phyloP scores from a whole-genome alignment of 495 filamentous ascomycete species.

The Lindgomyces ingoldianus region DNA sequence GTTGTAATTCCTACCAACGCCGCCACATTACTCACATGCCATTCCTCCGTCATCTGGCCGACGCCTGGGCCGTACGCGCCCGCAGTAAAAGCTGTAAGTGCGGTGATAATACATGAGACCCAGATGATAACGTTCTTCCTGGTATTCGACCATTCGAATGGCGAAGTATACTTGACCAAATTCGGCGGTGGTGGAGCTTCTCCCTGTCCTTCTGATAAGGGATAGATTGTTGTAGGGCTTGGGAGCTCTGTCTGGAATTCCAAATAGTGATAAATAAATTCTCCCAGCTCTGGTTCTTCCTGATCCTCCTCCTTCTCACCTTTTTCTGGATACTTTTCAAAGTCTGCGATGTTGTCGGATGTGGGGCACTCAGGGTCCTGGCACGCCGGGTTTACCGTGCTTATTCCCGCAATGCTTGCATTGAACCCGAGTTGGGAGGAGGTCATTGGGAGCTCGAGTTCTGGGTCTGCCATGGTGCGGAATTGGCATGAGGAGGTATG shows the following conservation, averaged over 20 bases:
- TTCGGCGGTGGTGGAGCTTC: conserved; percentile 60
- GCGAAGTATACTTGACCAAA: conserved; percentile 67
- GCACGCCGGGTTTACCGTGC: neutral
- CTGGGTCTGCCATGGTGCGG: conserved; percentile 35
- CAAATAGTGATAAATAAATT: conserved; percentile 69
- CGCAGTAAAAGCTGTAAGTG: conserved; percentile 76
- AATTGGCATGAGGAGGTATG: neutral
- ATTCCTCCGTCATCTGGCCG: conserved; percentile 61
- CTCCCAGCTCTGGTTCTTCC: neutral
- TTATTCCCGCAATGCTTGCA: conserved; percentile 30
- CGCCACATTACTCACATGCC: conserved; percentile 63
- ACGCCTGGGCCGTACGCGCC: conserved; percentile 75
- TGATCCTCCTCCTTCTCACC: conserved; percentile 13
- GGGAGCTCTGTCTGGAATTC: conserved; percentile 71
- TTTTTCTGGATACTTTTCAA: conserved; percentile 23
- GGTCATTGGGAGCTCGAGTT: conserved; percentile 34
- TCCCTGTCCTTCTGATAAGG: conserved; percentile 43
- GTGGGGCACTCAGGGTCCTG: conserved; percentile 11
- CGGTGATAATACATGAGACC: conserved; percentile 74
- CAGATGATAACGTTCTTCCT: conserved; percentile 73
- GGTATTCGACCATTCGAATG: conserved; percentile 69
- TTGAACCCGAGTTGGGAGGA: conserved; percentile 16
- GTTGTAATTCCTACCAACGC: conserved; percentile 76
- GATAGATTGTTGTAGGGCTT: conserved; percentile 52
- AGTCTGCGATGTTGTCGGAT: conserved; percentile 1